Base-by-base conservation (phyloP, 345 rosid genomes). In the Melaleuca quinquenervia region DNA sequence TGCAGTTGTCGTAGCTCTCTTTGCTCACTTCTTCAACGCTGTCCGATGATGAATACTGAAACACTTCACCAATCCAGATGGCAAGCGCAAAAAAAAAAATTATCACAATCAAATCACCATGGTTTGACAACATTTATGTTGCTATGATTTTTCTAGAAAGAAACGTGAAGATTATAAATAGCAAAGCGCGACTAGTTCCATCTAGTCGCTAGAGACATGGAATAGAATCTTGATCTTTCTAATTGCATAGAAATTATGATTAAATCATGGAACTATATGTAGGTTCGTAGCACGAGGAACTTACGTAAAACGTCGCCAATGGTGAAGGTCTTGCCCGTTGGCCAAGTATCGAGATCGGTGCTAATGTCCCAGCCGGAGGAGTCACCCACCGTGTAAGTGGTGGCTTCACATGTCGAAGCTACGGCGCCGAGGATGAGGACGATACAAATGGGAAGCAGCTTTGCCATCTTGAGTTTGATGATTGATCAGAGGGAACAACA, bases 301-400 rank as follows among this genome's bases (percentile, higher is more conserved):
- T 90, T 92, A 95, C 98, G 15, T 76, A 98, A 87, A 87, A 86
- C 85, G 87, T 98, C 99, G 50, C 98, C 99, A 18, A 94, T 95
- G n/a, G 86, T 54, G 88, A 97, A 97, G 45, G 50, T 91, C 88
- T 95, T 96, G 91, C 85, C 94, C 22, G 15, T 84, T 2, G 91
- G n/a, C 99, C 99, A 97, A 36, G 96, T 70, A 70, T 90, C 94
- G 78, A 98, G 94, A 88, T 93, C 89, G 3, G 94, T 87, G 91
- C 99, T 96, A 36, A 96, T 91, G 91, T 98, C 99, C 99, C 99
- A 96, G 11, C 99, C 98, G 1, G 99, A 91, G 52, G 21, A 91
- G 86, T 94, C 99, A 3, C 99, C 99, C 5, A 97, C 98, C 45
- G 87, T 83, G 91, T 96, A 96, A 8, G 91, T 93, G 2, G 96